Conservation (phyloP, 306 rosid genomes). For the Potentilla sterilis region DNA sequence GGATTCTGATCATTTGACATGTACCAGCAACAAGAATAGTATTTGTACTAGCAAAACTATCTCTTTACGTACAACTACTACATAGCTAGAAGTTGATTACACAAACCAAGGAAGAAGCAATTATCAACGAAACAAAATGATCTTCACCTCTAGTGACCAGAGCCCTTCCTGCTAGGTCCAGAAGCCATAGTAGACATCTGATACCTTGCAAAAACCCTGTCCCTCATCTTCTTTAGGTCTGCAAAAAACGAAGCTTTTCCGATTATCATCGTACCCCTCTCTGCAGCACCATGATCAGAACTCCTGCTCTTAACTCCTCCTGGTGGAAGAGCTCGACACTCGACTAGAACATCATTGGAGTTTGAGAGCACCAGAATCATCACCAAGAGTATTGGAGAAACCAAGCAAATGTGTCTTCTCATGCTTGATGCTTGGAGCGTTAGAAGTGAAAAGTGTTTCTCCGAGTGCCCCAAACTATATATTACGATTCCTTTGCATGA, state of each 20-base stretch:
- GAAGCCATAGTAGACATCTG: conserved; percentile 56
- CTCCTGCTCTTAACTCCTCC: conserved; percentile 17
- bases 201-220: conserved; percentile 29
- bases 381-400: conserved; percentile 27
- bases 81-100: background rate
- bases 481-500: conserved; percentile 20
- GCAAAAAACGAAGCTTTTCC: background rate
- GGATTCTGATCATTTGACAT: background rate
- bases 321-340: conserved; percentile 40
- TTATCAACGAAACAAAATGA: background rate
- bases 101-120: conserved; percentile 7
- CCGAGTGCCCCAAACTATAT: background rate
- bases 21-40: background rate
- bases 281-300: conserved; percentile 16
- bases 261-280: background rate
- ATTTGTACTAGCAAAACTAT: background rate
- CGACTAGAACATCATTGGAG: conserved; percentile 19
- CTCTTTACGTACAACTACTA: conserved; percentile 8
- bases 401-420: conserved; percentile 29
- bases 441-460: background rate
- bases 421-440: conserved; percentile 30
- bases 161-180: conserved; percentile 80
- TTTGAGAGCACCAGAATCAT: conserved; percentile 30
- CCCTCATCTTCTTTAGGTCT: background rate
- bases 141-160: conserved; percentile 54